phyloP scores from a whole-genome alignment of 208 protist genomes.

The Giardia muris region DNA sequence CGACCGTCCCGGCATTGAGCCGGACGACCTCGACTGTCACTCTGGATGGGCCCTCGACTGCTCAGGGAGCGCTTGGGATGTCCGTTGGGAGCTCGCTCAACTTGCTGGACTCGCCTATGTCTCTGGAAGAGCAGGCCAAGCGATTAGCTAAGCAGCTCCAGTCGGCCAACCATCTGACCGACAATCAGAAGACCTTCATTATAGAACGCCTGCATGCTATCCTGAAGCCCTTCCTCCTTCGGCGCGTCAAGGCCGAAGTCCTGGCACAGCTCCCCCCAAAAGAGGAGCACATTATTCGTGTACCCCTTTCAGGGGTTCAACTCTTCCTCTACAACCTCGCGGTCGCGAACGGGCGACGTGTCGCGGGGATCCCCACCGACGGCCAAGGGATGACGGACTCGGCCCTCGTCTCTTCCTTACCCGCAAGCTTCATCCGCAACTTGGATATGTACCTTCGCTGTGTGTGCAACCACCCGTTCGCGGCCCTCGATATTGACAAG shows the following conservation, averaged over 20 bases:
- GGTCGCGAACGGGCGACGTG: background rate
- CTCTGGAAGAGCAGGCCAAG: background rate
- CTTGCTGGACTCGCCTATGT: background rate
- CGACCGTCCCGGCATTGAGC: background rate
- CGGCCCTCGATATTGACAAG: background rate
- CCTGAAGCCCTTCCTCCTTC: conserved; percentile 12
- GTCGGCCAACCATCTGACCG: background rate
- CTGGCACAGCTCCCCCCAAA: conserved; percentile 17
- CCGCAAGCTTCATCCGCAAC: conserved; percentile 23
- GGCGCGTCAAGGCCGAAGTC: conserved; percentile 21
- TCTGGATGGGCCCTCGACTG: background rate
- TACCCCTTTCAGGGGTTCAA: background rate
- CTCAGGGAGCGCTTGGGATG: background rate
- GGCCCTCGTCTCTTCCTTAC: background rate
- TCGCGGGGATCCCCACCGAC: background rate
- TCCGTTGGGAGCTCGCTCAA: background rate
- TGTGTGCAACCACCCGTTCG: conserved; percentile 23
- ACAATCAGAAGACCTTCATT: conserved; percentile 16
- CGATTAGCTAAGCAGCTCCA: background rate
- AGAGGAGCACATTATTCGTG: conserved; percentile 22
- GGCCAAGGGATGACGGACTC: background rate
- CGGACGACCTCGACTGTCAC: background rate
- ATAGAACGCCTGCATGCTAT: conserved; percentile 24
- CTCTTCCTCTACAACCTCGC: conserved; percentile 2
- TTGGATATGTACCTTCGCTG: conserved; percentile 23